These are phyloP conservation scores for Suillus placidus DNA, from an alignment of 768 basidiomycete genomes.

Conservation along the genomic window DNA sequence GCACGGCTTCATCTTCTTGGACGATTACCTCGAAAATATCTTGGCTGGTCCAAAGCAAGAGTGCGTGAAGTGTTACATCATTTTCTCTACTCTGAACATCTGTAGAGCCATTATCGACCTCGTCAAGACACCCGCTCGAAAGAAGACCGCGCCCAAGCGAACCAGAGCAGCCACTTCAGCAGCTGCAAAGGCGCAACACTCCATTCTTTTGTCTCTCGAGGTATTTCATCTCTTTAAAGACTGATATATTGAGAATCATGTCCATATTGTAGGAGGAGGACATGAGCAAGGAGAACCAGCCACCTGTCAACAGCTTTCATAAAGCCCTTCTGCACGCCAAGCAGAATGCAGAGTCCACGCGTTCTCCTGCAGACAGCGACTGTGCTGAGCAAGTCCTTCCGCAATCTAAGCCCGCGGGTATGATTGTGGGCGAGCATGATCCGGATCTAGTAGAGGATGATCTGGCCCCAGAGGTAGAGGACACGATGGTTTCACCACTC, in stretches of 20 bases:
- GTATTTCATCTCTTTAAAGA: constrained; percentile 35
- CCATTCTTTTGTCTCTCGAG: constrained; percentile 46
- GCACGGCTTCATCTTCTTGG: constrained; percentile 78
- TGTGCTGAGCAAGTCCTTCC: neutral
- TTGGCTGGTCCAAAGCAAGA: constrained; percentile 66
- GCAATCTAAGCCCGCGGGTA: neutral
- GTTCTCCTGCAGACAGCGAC: neutral
- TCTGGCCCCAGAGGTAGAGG: constrained; percentile 20
- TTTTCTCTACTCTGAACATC: constrained; percentile 5
- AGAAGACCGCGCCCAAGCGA: constrained; percentile 56
- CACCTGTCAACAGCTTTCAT: constrained; percentile 51
- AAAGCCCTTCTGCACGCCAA: constrained; percentile 44
- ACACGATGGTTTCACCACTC: constrained; percentile 31
- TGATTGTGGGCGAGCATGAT: constrained; percentile 1
- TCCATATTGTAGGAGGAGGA: constrained; percentile 35
- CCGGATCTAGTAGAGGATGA: constrained; percentile 13
- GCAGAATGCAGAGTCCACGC: constrained; percentile 18
- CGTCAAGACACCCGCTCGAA: constrained; percentile 82
- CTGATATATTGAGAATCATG: constrained; percentile 9
- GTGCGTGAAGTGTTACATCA: constrained; percentile 40
- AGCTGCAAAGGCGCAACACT: constrained; percentile 48
- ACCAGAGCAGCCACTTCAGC: constrained; percentile 45
- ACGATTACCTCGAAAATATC: constrained; percentile 76
- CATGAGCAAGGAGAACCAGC: constrained; percentile 41
- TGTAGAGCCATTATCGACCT: constrained; percentile 73